A percentile compares a stretch with the other conserved stretches of the same genome.
Evolutionary conservation across 2,329 filamentous ascomycete species (phyloP).

Genomic region (Phaeosphaeria sp.): DNA sequence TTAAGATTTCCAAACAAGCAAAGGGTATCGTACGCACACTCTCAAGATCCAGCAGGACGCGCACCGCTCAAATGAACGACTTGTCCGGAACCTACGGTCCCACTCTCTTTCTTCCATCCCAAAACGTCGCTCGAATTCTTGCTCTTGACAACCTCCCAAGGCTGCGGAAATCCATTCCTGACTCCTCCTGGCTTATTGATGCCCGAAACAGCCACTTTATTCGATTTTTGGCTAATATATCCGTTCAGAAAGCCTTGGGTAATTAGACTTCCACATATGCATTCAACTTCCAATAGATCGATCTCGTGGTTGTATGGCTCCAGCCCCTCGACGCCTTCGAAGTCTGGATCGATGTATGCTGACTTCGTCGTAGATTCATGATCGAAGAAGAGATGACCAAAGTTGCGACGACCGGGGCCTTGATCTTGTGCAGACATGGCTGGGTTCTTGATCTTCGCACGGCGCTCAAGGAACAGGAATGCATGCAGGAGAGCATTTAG

Average conservation of each 20-base stretch:
- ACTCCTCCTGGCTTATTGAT: slow-evolving; percentile 64
- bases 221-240: slow-evolving; percentile 78
- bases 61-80: slow-evolving; percentile 65
- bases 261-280: slow-evolving; percentile 76
- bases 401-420: slow-evolving; percentile 49
- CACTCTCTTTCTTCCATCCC: slow-evolving; percentile 70
- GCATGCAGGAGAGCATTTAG: slow-evolving; percentile 71
- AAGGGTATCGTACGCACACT: not conserved
- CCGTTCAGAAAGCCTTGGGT: slow-evolving; percentile 83
- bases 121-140: slow-evolving; percentile 70
- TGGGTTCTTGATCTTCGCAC: slow-evolving; percentile 39
- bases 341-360: slow-evolving; percentile 54
- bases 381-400: slow-evolving; percentile 55
- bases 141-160: slow-evolving; percentile 71
- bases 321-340: slow-evolving; percentile 45
- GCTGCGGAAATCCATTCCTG: slow-evolving; percentile 75
- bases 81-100: slow-evolving; percentile 49
- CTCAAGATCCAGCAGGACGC: slow-evolving; percentile 51
- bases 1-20: not conserved
- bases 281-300: slow-evolving; percentile 73
- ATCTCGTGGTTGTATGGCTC: slow-evolving; percentile 49
- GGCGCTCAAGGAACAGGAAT: slow-evolving; percentile 69
- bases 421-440: slow-evolving; percentile 37
- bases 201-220: slow-evolving; percentile 82
- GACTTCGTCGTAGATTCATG: slow-evolving; percentile 52